Evolutionary conservation across 371 early-diverging fungal genomes (phyloP).

Genomic region (Pancytospora philotis): DNA sequence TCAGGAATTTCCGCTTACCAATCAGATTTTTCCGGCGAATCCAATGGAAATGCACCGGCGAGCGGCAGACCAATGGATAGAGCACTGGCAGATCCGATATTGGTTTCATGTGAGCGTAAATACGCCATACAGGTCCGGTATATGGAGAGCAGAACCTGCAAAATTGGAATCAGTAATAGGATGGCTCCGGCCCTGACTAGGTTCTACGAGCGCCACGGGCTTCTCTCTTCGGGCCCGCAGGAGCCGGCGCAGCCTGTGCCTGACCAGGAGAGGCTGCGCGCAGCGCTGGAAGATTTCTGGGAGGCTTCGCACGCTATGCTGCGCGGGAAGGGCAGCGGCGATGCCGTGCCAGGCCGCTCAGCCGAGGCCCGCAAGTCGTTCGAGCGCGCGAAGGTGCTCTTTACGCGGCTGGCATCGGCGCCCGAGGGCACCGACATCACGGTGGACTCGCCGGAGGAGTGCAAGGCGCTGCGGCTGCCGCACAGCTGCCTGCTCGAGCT

Average conservation of each 20-base stretch:
- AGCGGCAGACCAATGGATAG: too few relatives aligned
- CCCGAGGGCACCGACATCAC: constrained; percentile 2
- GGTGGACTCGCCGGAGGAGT: constrained; percentile 2
- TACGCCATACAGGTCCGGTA: too few relatives aligned
- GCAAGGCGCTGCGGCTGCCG: constrained; percentile 50
- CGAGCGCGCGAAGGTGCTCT: neutral
- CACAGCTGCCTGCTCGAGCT: constrained; percentile 43
- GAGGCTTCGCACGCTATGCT: constrained; percentile 2
- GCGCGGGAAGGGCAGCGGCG: neutral
- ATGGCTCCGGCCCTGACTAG: constrained; percentile 24
- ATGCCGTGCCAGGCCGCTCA: neutral
- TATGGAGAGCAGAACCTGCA: neutral
- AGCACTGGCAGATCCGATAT: too few relatives aligned
- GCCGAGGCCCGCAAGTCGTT: constrained; percentile 11
- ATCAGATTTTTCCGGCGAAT: too few relatives aligned
- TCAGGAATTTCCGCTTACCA: too few relatives aligned
- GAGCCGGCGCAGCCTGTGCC: neutral
- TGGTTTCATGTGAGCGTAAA: too few relatives aligned
- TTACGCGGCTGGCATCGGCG: constrained; percentile 1
- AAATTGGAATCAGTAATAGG: constrained; percentile 24
- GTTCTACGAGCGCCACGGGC: constrained; percentile 25
- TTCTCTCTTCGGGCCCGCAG: constrained; percentile 24
- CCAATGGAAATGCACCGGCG: too few relatives aligned
- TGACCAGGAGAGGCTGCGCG: constrained; percentile 5
- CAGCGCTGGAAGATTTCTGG: constrained; percentile 8